These are phyloP conservation scores for Hyphodiscus sp. DNA, from an alignment of 2,329 filamentous ascomycete genomes.

Conservation along the genomic window DNA sequence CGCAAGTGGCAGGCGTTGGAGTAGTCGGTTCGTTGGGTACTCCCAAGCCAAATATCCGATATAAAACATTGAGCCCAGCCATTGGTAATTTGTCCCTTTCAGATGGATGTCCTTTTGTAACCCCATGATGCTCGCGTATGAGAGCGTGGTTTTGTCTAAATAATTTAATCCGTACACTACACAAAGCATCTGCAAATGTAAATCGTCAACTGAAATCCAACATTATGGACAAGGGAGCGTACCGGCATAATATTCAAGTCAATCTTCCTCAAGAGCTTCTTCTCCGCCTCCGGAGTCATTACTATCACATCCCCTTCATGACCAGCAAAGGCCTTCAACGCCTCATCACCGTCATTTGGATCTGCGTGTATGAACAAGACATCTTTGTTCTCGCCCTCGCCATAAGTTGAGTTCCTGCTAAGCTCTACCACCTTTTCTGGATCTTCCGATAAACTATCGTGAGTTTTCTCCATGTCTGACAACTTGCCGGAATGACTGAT, in stretches of 20 bases:
- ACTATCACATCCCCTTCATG: conserved; percentile 32
- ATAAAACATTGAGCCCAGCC: conserved; percentile 42
- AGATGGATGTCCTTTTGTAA: conserved; percentile 38
- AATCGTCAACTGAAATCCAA: conserved; percentile 1
- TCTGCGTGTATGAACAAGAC: conserved; percentile 31
- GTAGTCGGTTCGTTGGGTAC: conserved; percentile 28
- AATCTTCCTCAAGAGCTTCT: conserved; percentile 38
- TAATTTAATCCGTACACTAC: conserved; percentile 53
- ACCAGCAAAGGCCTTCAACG: conserved; percentile 35
- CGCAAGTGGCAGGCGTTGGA: conserved; percentile 52
- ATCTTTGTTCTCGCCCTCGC: conserved; percentile 16
- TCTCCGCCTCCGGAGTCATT: conserved; percentile 36
- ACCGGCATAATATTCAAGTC: conserved; percentile 40
- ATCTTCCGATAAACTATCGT: conserved; percentile 11
- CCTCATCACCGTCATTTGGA: conserved; percentile 37
- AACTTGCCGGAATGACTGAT: background rate
- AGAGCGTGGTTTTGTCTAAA: conserved; percentile 42
- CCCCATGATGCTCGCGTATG: conserved; percentile 45
- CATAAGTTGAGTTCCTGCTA: conserved; percentile 12
- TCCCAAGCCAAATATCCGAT: conserved; percentile 33
- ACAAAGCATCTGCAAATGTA: conserved; percentile 39
- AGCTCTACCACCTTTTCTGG: conserved; percentile 12
- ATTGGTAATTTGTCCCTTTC: conserved; percentile 35
- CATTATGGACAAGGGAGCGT: background rate
- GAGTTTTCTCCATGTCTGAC: conserved; percentile 11